Percentiles rank a stretch among this genome's conserved stretches.
phyloP scores from a whole-genome alignment of 2,329 filamentous ascomycete species.

The Parastagonospora nodorum region DNA sequence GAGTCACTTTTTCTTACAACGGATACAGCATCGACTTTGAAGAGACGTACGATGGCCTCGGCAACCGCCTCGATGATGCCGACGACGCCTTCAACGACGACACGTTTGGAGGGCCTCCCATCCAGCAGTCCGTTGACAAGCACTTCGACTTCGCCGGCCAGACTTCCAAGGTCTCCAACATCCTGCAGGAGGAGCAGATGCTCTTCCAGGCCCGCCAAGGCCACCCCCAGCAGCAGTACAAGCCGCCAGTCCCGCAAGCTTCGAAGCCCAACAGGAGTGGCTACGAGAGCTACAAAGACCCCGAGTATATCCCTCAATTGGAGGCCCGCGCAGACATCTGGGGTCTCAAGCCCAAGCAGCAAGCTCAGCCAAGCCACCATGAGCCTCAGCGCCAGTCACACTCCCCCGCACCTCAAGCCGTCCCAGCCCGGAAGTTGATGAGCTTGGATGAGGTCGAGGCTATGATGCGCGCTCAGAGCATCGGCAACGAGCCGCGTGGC shows the following conservation, averaged over 20 bases:
- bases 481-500: slow-evolving; percentile 32
- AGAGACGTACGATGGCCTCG: slow-evolving; percentile 94
- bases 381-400: slow-evolving; percentile 24
- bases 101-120: slow-evolving; percentile 70
- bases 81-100: slow-evolving; percentile 97
- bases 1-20: slow-evolving; percentile 48
- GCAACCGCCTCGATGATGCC: slow-evolving; percentile 86
- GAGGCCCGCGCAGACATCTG: slow-evolving; percentile 93
- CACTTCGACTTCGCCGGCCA: slow-evolving; percentile 98
- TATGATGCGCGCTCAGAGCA: slow-evolving; percentile 76
- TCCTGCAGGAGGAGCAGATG: slow-evolving; percentile 88
- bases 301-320: slow-evolving; percentile 84
- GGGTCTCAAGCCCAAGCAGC: slow-evolving; percentile 72
- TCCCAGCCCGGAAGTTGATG: slow-evolving; percentile 74
- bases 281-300: slow-evolving; percentile 88
- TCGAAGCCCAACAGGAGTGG: slow-evolving; percentile 74
- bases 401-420: slow-evolving; percentile 19
- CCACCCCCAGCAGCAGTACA: slow-evolving; percentile 49
- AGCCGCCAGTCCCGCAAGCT: slow-evolving; percentile 50
- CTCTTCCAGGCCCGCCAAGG: slow-evolving; percentile 77
- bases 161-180: slow-evolving; percentile 83
- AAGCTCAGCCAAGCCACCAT: slow-evolving; percentile 42
- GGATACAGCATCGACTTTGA: slow-evolving; percentile 80
- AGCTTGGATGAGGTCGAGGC: slow-evolving; percentile 97
- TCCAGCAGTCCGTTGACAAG: slow-evolving; percentile 69